These are phyloP conservation scores for Hyphopichia homilentoma DNA, from an alignment of 805 yeast genomes.

Conservation along the genomic window DNA sequence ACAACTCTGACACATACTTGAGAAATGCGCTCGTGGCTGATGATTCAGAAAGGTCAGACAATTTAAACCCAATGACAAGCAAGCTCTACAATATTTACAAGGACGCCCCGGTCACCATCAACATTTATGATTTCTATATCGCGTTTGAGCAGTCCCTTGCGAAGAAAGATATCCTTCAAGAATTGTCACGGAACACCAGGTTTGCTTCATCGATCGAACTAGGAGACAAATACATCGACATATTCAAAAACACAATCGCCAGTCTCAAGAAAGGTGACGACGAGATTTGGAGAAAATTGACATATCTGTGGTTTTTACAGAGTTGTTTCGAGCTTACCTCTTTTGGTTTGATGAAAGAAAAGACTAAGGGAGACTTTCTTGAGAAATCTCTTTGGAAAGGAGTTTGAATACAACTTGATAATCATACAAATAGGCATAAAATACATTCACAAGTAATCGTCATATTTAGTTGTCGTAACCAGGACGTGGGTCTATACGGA, in stretches of 20 bases:
- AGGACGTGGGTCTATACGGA: neutral
- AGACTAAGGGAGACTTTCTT: constrained; percentile 58
- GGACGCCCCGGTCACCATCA: constrained; percentile 70
- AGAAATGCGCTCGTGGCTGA: constrained; percentile 11
- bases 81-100: constrained; percentile 66
- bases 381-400: constrained; percentile 75
- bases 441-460: too few species aligned
- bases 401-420: constrained; percentile 39
- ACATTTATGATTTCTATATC: constrained; percentile 61
- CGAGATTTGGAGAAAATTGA: constrained; percentile 56
- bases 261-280: constrained; percentile 15
- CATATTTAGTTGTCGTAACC: neutral
- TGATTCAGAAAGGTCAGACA: neutral
- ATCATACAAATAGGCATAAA: too few species aligned
- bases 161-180: constrained; percentile 17
- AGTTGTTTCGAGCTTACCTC: constrained; percentile 65
- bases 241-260: constrained; percentile 13
- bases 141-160: constrained; percentile 54
- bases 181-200: constrained; percentile 7
- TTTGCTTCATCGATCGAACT: constrained; percentile 1
- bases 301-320: constrained; percentile 72
- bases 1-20: constrained; percentile 23
- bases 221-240: constrained; percentile 14
- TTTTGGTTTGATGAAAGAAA: constrained; percentile 66
- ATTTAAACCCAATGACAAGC: constrained; percentile 43